Evolutionary conservation across 1,284 basidiomycete genomes (phyloP).

Genomic region (Neolentinus lepideus): DNA sequence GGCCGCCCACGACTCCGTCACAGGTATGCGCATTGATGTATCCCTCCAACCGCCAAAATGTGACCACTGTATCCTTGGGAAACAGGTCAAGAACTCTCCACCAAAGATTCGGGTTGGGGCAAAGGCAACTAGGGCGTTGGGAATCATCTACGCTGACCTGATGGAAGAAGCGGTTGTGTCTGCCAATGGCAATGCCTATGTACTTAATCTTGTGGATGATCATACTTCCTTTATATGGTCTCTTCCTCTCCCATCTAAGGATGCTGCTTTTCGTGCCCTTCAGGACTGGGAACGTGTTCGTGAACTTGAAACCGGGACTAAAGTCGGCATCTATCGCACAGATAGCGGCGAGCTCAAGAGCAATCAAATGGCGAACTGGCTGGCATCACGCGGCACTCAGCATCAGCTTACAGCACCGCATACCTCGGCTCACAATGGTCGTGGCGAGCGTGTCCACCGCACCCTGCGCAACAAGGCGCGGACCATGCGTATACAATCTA

Average conservation of each 20-base stretch:
- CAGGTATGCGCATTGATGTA: conserved; percentile 9
- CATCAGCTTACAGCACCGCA: conserved; percentile 18
- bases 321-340: neutral
- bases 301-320: neutral
- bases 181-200: conserved; percentile 5
- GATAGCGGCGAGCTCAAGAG: conserved; percentile 2
- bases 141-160: conserved; percentile 6
- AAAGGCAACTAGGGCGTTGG: conserved; percentile 5
- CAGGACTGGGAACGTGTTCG: neutral
- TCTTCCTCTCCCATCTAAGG: neutral
- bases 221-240: conserved; percentile 3
- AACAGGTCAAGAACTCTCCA: conserved; percentile 8
- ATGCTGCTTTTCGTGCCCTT: neutral
- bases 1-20: neutral
- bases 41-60: conserved; percentile 8
- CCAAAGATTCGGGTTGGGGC: conserved; percentile 5
- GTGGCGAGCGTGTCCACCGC: conserved; percentile 18
- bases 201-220: conserved; percentile 8
- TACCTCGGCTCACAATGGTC: conserved; percentile 22
- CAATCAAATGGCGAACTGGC: neutral
- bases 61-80: conserved; percentile 8
- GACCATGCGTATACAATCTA: conserved; percentile 16
- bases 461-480: conserved; percentile 18
- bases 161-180: conserved; percentile 4
- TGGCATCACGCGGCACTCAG: neutral